Percentiles rank a stretch among this genome's conserved stretches.
Conservation (phyloP, 768 basidiomycete species). For the Tulasnella sp. region DNA sequence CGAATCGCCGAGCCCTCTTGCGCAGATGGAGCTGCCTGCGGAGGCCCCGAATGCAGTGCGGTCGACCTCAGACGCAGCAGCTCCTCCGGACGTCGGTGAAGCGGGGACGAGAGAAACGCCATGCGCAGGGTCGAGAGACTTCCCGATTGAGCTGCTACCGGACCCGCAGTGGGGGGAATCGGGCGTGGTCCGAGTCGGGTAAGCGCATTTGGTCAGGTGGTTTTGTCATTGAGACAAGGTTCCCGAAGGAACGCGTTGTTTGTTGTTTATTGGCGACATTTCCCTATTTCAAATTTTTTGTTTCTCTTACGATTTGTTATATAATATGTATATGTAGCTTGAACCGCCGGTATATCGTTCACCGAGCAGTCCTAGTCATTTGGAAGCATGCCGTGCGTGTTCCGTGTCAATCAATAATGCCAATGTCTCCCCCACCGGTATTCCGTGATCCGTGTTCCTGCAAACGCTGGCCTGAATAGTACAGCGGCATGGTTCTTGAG, state of each 20-base stretch:
- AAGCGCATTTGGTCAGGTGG: neutral
- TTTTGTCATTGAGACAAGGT: neutral
- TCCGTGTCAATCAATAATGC: too few relatives aligned
- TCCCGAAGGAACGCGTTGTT: neutral
- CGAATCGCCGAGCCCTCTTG: neutral
- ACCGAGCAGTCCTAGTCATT: neutral
- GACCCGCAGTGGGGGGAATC: neutral
- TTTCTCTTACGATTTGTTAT: neutral
- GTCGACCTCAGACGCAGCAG: neutral
- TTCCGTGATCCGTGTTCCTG: neutral
- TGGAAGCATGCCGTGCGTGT: neutral
- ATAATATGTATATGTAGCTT: neutral
- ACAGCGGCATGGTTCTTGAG: neutral
- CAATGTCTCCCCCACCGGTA: neutral
- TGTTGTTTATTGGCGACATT: neutral
- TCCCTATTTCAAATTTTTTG: neutral
- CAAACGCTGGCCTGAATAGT: neutral
- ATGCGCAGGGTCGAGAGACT: neutral
- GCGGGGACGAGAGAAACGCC: neutral
- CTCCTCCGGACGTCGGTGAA: neutral
- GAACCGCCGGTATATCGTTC: neutral
- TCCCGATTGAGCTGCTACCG: neutral
- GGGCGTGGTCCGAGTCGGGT: neutral
- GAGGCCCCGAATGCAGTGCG: neutral
- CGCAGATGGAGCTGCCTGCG: neutral